Evolutionary conservation across 371 early-diverging fungal genomes (phyloP), one percentile per base, ranked within the genome.

Genomic region (Massospora cicadina): DNA sequence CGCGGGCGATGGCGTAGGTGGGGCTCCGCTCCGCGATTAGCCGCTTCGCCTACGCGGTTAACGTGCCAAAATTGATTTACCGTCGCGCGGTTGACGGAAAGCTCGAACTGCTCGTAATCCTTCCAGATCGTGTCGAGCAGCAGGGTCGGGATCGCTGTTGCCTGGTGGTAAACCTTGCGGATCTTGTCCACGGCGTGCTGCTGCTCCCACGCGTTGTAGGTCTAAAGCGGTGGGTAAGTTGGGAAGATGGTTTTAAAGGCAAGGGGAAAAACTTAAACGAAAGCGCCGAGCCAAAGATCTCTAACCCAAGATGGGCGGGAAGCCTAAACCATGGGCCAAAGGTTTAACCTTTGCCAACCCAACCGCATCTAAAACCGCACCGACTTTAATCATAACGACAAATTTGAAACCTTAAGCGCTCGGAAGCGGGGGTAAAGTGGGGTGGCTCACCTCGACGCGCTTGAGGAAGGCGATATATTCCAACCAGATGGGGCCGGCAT

Each of bases 31-130:
- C 93, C 30, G 82, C 79, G 30, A 94, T 71, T 65, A 88, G 83
- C 68, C 90, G 91, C 72, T 92, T 95, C 59, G 93, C 95, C 82
- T 83, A 57, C 23, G 25, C 43, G 5, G 31, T 28, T 13, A 31
- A 12, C 28, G 25, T 53, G 17, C 33, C 23, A 56, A 33, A 62
- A n/a, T 54, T 54, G 55, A 60, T 13, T 68, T 80, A 85, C 88
- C 62, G 88, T 87, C 65, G 87, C 70, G 69, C 88, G 82, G 73
- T 89, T 92, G 32, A 93, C 72, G 12, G 76, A 77, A 68, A 89
- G 91, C 71, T 97, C 98, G 80, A 89, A 95, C 53, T 80, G 74
- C 72, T 97, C 98, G 71, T 92, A 97, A 56, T 93, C 88, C 60
- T 90, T 90, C 98, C 98, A 97, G 7, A 97, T 78, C 64, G 83